A percentile compares a stretch with the other conserved stretches of the same genome.
phyloP scores from a whole-genome alignment of 192 early-diverging fungal species.

The Phlyctochytrium arcticum region DNA sequence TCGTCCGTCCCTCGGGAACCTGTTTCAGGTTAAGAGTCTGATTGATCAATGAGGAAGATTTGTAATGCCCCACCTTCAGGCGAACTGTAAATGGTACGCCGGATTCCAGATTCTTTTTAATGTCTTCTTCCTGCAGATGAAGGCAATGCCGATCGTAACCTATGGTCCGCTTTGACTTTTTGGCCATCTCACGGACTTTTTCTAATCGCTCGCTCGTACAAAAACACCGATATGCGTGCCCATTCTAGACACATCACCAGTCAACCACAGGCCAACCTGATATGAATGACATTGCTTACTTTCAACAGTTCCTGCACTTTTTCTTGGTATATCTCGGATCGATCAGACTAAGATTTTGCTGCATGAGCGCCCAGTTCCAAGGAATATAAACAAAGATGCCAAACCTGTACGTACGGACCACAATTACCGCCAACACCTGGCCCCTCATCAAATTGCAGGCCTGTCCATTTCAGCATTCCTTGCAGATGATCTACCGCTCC shows the following conservation, averaged over 20 bases:
- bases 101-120: slow-evolving; percentile 54
- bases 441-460: slow-evolving; percentile 68
- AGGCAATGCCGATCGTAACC: slow-evolving; percentile 82
- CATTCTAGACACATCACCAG: slow-evolving; percentile 32
- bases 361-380: not conserved
- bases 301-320: slow-evolving; percentile 65
- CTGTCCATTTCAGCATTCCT: slow-evolving; percentile 67
- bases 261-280: no score
- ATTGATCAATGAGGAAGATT: no score
- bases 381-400: no score
- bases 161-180: slow-evolving; percentile 50
- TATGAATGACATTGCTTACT: slow-evolving; percentile 29
- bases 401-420: slow-evolving; percentile 68
- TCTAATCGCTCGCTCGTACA: slow-evolving; percentile 70
- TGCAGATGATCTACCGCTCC: slow-evolving; percentile 55
- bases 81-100: slow-evolving; percentile 67
- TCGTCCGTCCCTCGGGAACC: slow-evolving; percentile 52
- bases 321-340: slow-evolving; percentile 64
- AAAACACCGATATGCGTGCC: slow-evolving; percentile 86
- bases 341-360: slow-evolving; percentile 56
- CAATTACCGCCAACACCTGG: slow-evolving; percentile 54
- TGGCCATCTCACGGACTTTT: slow-evolving; percentile 47
- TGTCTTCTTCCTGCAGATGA: slow-evolving; percentile 59
- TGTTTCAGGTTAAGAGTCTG: slow-evolving; percentile 23
- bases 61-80: slow-evolving; percentile 52